Conservation (phyloP, 129 eudicot genomes). For the Pseudognaphalium luteoalbum region DNA sequence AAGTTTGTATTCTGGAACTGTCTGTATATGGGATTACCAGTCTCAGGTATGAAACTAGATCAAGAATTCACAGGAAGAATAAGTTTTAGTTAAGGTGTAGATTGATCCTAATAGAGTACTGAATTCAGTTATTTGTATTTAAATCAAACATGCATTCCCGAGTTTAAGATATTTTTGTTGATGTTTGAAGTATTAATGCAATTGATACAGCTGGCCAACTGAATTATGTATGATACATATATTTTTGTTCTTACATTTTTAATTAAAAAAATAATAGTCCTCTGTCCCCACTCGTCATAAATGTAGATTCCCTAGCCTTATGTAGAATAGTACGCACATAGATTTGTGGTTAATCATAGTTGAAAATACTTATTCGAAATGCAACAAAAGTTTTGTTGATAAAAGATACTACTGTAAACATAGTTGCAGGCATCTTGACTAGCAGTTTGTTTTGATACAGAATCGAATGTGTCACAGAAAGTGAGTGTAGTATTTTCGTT, state of each 20-base stretch:
- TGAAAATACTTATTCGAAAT: slow-evolving; percentile 6
- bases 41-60: slow-evolving; percentile 63
- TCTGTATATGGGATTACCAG: slow-evolving; percentile 96
- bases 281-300: slow-evolving; percentile 11
- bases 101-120: not conserved
- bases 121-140: slow-evolving; percentile 6
- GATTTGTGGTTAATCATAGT: slow-evolving; percentile 8
- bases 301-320: not conserved
- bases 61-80: not conserved
- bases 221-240: slow-evolving; percentile 17
- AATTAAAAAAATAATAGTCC: slow-evolving; percentile 2
- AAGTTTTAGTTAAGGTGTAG: slow-evolving; percentile 18
- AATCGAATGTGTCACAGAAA: not conserved
- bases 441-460: not conserved
- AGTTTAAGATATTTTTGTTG: slow-evolving; percentile 7
- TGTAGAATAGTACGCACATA: not conserved
- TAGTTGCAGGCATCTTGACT: not conserved
- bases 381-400: slow-evolving; percentile 24
- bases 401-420: slow-evolving; percentile 10
- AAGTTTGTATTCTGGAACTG: slow-evolving; percentile 92
- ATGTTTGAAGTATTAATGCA: slow-evolving; percentile 4
- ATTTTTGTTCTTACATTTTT: not conserved
- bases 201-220: slow-evolving; percentile 9
- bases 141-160: not conserved
- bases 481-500: not conserved